Conservation (phyloP, 768 basidiomycete genomes). For the Tricholoma furcatifolium region DNA sequence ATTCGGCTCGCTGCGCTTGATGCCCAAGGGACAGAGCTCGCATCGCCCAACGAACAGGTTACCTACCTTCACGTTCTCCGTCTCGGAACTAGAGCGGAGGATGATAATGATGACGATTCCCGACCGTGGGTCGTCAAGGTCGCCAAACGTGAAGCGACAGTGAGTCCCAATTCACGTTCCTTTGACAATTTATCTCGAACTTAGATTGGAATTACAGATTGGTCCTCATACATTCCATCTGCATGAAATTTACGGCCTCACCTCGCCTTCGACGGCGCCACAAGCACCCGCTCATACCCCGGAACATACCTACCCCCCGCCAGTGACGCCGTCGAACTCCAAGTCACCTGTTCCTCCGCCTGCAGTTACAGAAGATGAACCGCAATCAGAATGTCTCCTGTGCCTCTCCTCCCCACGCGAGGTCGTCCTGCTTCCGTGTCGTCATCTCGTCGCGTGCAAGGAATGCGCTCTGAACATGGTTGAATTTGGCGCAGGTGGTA, state of each 20-base stretch:
- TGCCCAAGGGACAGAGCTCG: slow-evolving; percentile 64
- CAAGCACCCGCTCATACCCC: slow-evolving; percentile 21
- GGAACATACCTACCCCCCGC: slow-evolving; percentile 14
- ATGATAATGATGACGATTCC: slow-evolving; percentile 48
- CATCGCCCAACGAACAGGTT: slow-evolving; percentile 78
- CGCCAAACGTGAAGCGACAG: slow-evolving; percentile 87
- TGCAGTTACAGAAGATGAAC: slow-evolving; percentile 55
- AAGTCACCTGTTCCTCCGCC: slow-evolving; percentile 21
- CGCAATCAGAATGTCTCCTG: slow-evolving; percentile 86
- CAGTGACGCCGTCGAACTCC: slow-evolving; percentile 30
- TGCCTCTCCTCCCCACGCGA: slow-evolving; percentile 88
- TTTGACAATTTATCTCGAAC: background rate
- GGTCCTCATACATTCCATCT: slow-evolving; percentile 93
- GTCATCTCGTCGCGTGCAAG: slow-evolving; percentile 93
- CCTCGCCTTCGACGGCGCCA: slow-evolving; percentile 45
- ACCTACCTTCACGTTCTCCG: slow-evolving; percentile 87
- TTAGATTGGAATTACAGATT: slow-evolving; percentile 48
- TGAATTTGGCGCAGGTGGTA: slow-evolving; percentile 93
- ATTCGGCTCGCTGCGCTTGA: slow-evolving; percentile 85
- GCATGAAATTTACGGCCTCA: slow-evolving; percentile 92
- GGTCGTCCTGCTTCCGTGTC: slow-evolving; percentile 89
- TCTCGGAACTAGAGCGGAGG: slow-evolving; percentile 48
- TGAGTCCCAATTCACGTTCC: slow-evolving; percentile 26
- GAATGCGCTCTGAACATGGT: slow-evolving; percentile 98
- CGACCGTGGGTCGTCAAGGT: slow-evolving; percentile 92